Evolutionary conservation across 495 filamentous ascomycete species (phyloP), one percentile per base, ranked within the genome.

Genomic region (Jackrogersella minutella): DNA sequence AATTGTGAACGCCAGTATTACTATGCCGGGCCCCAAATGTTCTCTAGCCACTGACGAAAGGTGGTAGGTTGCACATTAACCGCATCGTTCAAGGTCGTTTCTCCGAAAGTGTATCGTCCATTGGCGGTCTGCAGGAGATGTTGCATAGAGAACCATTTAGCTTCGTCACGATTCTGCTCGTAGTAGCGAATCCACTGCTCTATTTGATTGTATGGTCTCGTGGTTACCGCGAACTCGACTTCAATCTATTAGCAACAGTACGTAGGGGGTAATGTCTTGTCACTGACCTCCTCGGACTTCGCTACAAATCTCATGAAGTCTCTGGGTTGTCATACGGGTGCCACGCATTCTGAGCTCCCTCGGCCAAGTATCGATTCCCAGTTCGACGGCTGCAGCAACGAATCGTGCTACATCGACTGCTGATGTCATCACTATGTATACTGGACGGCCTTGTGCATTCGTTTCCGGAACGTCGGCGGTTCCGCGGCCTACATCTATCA

Each of bases 361-460:
- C 5, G 88, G 90, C 90, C 90, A 92, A 33, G 74, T 76, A 7
- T 77, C 78, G 33, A 87, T 76, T 3, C 85, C 86, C 22, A 91
- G 68, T 33, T 85, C 84, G 37, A 86, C 72, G 2, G 89, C 85
- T 21, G 83, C 80, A 2, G 86, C 87, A 36, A 93, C 80, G 69
- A 90, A 91, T 41, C 79, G 80, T 14, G 79, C 89, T 26, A 91
- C 85, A 59, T 93, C 90, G 62, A 83, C 77, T 9, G 84, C 87
- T 2, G 89, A 86, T 5, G 88, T 92, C 76, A 93, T 77, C 58
- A 82, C 85, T n/a, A 91, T 74, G 7, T 73, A 77, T 0, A 85
- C 82, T 3, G 80, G 76, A 10, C 81, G 76, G 0, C 84, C 82
- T 3, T 77, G 73, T 1, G 79, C 53, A 56, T 81, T 80, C 16